A percentile compares a stretch with the other conserved stretches of the same genome.
These are phyloP conservation scores for Trichosporon faecale DNA, from an alignment of 1,284 basidiomycete genomes.

Conservation along the genomic window DNA sequence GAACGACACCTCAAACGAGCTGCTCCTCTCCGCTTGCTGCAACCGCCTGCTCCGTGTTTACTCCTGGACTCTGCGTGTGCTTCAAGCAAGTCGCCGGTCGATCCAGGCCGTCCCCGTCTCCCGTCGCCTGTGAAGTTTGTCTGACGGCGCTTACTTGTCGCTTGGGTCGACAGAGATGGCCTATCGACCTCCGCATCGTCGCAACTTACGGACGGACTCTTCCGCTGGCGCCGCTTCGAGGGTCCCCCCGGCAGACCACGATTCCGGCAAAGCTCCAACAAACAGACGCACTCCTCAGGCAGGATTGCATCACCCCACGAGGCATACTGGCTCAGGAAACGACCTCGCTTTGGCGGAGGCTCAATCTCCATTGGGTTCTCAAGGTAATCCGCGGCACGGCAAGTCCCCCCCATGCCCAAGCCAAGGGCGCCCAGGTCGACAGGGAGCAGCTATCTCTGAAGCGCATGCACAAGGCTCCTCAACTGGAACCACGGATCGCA, in stretches of 20 bases:
- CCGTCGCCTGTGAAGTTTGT: not conserved
- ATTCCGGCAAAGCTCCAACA: not conserved
- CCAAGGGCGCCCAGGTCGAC: not conserved
- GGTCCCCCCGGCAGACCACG: not conserved
- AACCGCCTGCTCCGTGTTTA: not conserved
- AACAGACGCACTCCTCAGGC: not conserved
- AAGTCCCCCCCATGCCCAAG: not conserved
- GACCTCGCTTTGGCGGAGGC: not conserved
- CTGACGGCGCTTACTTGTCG: not conserved
- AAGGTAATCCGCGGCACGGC: not conserved
- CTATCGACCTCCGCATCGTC: conserved; percentile 11
- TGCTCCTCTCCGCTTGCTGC: not conserved
- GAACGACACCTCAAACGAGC: not conserved
- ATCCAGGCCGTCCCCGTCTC: not conserved
- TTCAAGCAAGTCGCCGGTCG: not conserved
- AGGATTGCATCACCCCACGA: not conserved
- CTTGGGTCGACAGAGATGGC: not conserved
- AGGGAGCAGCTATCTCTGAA: not conserved
- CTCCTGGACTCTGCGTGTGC: too few species aligned
- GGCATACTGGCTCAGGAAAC: not conserved
- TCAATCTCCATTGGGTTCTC: not conserved
- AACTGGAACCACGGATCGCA: not conserved
- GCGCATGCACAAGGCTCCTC: not conserved
- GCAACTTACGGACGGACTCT: not conserved
- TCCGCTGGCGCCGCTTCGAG: not conserved